These are phyloP conservation scores for Aspergillus puulaauensis DNA, from an alignment of 2,329 filamentous ascomycete genomes.

Conservation along the genomic window DNA sequence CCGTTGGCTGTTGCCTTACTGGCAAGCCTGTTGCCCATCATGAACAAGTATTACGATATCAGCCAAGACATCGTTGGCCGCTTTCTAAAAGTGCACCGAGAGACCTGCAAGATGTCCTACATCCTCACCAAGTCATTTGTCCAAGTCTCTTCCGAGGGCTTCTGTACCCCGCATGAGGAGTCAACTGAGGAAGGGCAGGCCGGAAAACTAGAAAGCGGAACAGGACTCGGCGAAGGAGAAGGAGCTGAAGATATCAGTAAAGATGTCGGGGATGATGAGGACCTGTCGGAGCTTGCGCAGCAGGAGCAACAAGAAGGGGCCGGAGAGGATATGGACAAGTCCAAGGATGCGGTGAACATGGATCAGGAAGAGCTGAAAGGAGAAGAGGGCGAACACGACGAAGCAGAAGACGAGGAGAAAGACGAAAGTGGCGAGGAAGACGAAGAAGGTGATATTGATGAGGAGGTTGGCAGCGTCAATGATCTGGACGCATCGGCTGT, in stretches of 20 bases:
- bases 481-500: constrained; percentile 85
- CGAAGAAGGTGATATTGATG: constrained; percentile 69
- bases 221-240: constrained; percentile 90
- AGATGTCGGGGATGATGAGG: constrained; percentile 90
- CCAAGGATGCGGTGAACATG: constrained; percentile 51
- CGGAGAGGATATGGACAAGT: constrained; percentile 45
- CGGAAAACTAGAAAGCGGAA: constrained; percentile 85
- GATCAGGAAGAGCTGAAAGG: constrained; percentile 90
- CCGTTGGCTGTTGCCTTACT: constrained; percentile 58
- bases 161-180: constrained; percentile 86
- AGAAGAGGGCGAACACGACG: constrained; percentile 64
- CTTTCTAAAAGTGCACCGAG: constrained; percentile 65
- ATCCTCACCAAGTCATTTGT: constrained; percentile 74
- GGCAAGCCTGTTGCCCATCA: constrained; percentile 65
- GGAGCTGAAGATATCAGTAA: constrained; percentile 98
- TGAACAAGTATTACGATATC: constrained; percentile 69
- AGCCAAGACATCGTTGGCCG: constrained; percentile 59
- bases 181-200: constrained; percentile 67
- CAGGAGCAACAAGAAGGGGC: constrained; percentile 67
- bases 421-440: constrained; percentile 64
- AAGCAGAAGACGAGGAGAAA: constrained; percentile 50
- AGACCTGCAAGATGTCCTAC: constrained; percentile 72
- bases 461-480: constrained; percentile 87
- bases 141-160: constrained; percentile 78
- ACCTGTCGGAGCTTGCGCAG: constrained; percentile 86